phyloP scores from a whole-genome alignment of 306 rosid species.

The Fragaria vesca region DNA sequence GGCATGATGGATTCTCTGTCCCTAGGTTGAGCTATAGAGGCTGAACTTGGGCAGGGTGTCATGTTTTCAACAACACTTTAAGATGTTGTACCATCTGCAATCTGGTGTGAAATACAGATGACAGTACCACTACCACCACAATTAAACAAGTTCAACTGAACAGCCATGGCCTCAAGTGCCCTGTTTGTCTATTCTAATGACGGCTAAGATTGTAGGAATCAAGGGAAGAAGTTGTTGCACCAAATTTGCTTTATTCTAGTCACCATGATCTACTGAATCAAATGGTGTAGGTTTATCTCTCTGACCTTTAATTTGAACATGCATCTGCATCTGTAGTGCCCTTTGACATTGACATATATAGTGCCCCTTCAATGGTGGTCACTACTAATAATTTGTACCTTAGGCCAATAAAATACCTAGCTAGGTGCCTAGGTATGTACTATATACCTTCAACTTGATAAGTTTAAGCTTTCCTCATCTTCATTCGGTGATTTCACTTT shows the following conservation, averaged over 20 bases:
- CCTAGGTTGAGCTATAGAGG: constrained; percentile 12
- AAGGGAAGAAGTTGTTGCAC: constrained; percentile 17
- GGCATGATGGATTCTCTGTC: background rate
- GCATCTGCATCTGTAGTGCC: background rate
- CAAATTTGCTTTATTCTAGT: background rate
- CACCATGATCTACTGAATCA: background rate
- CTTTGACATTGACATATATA: background rate
- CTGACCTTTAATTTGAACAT: background rate
- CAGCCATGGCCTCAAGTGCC: background rate
- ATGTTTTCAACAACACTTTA: background rate
- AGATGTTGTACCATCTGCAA: constrained; percentile 15
- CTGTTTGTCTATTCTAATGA: background rate
- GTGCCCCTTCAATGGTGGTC: background rate
- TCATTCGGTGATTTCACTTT: background rate
- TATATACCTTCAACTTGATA: background rate
- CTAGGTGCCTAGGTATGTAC: background rate
- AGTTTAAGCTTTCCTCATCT: background rate
- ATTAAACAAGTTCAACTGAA: constrained; percentile 1
- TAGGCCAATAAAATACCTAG: background rate
- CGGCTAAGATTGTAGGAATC: constrained; percentile 9
- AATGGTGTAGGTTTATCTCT: background rate
- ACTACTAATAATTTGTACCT: background rate
- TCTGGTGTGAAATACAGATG: constrained; percentile 21
- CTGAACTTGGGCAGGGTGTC: constrained; percentile 4
- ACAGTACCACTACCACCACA: constrained; percentile 21